Base-by-base conservation (phyloP, 106 monocot genomes). In the Dioscorea alata region DNA sequence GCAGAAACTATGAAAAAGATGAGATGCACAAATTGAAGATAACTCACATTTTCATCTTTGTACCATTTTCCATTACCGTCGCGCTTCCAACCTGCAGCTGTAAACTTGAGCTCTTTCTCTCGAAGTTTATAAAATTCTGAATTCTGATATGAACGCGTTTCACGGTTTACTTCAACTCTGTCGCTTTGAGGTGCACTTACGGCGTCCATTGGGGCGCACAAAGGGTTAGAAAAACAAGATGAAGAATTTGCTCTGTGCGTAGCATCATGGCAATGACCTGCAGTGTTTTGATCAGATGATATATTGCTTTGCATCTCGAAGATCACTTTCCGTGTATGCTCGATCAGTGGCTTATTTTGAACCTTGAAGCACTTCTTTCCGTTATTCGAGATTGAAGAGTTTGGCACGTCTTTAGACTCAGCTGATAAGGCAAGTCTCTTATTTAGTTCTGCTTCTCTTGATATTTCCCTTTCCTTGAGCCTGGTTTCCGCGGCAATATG, bases 21-120 rank as follows among this genome's bases (percentile, higher is more conserved):
- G 2, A 31, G 57, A 24, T 24, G 1, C 54, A 23, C 58, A 73
- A 48, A 50, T 42, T 5, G 6, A 4, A 25, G 20, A 42, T 12
- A 23, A 62, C 88, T 88, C 57, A 88, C 92, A 69, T 85, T 88
- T 78, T 92, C 88, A 81, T 92, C 92, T 76, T 70, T 68, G 51
- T 76, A 92, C 92, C 92, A 92, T 63, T 78, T 88, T 31, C 92
- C 92, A 71, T 85, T 66, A 64, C 85, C 65, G 74, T 92, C 92
- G 3, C 88, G 71, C 65, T 88, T 92, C 92, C 92, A 92, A 48
- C 88, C 92, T 52, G 88, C 85, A 48, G 85, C 78, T 28, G 71
- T 81, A 72, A 92, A 85, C 64, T 78, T 76, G 34, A 92, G 88
- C 64, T 92, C 92, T 60, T 77, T 80, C 67, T 85, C 73, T 67